Conservation (phyloP, 2,329 filamentous ascomycete species). For the Alternaria infectoria region DNA sequence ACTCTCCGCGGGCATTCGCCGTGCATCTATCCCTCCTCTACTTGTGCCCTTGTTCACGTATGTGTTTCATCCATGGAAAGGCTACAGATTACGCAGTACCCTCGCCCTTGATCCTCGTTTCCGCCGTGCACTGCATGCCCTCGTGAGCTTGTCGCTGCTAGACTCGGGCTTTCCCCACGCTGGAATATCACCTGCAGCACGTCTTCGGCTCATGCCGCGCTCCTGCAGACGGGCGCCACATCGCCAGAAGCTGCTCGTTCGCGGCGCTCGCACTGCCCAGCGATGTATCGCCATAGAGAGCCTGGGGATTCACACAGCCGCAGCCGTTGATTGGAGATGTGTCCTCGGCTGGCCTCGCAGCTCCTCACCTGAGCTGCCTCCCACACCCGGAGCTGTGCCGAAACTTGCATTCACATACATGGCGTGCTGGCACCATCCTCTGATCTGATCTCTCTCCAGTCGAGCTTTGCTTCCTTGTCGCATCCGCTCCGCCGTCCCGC, state of each 20-base stretch:
- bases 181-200: slow-evolving; percentile 16
- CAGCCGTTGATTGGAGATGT: slow-evolving; percentile 38
- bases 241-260: slow-evolving; percentile 24
- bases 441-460: slow-evolving; percentile 7
- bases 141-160: neutral
- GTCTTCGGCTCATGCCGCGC: slow-evolving; percentile 23
- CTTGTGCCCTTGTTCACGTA: neutral
- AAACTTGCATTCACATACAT: slow-evolving; percentile 5
- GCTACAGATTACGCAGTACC: neutral
- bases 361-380: slow-evolving; percentile 34
- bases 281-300: slow-evolving; percentile 9
- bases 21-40: neutral
- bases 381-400: slow-evolving; percentile 9
- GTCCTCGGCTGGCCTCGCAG: slow-evolving; percentile 27
- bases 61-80: neutral
- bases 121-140: neutral
- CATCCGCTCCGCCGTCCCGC: slow-evolving; percentile 20
- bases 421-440: slow-evolving; percentile 14
- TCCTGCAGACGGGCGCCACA: slow-evolving; percentile 31
- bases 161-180: slow-evolving; percentile 5
- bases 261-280: slow-evolving; percentile 17
- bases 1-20: neutral
- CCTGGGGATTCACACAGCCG: slow-evolving; percentile 25
- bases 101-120: neutral
- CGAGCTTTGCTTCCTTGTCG: slow-evolving; percentile 7